These are phyloP conservation scores for Solanum tarapatanum DNA, from an alignment of 257 asterid genomes.

Conservation along the genomic window DNA sequence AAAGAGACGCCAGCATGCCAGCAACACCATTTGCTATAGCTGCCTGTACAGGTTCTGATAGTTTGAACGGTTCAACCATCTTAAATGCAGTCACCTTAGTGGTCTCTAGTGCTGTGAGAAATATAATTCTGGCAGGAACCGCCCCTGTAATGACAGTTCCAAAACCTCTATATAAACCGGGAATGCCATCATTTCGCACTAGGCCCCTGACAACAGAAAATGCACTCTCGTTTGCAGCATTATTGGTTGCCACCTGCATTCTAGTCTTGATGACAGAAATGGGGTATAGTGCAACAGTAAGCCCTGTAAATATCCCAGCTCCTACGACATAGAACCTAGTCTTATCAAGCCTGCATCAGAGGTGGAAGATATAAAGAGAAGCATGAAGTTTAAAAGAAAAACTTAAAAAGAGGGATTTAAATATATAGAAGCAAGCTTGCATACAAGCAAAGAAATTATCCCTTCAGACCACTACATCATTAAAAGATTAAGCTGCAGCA, in stretches of 20 bases:
- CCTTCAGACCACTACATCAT: not conserved
- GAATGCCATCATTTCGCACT: slow-evolving; percentile 61
- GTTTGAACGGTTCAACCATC: slow-evolving; percentile 57
- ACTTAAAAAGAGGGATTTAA: not conserved
- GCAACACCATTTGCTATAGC: slow-evolving; percentile 86
- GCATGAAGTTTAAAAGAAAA: not conserved
- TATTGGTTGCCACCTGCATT: slow-evolving; percentile 62
- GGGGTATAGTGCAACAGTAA: slow-evolving; percentile 81
- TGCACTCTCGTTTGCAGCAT: slow-evolving; percentile 55
- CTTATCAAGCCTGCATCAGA: slow-evolving; percentile 62
- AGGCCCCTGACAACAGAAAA: slow-evolving; percentile 62
- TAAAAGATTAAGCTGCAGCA: not conserved
- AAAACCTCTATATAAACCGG: slow-evolving; percentile 79
- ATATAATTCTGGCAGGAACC: slow-evolving; percentile 76
- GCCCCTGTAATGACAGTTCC: slow-evolving; percentile 87
- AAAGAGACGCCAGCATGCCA: slow-evolving; percentile 81
- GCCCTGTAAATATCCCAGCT: slow-evolving; percentile 81
- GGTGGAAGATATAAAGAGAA: not conserved
- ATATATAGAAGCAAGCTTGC: not conserved
- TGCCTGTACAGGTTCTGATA: slow-evolving; percentile 81
- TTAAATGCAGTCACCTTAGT: slow-evolving; percentile 64
- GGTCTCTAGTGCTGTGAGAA: slow-evolving; percentile 81
- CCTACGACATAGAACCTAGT: slow-evolving; percentile 72
- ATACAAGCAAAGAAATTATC: not conserved
- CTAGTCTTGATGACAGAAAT: slow-evolving; percentile 87